Evolutionary conservation across 371 early-diverging fungal species (phyloP).

Genomic region (Rhizopus arrhizus): DNA sequence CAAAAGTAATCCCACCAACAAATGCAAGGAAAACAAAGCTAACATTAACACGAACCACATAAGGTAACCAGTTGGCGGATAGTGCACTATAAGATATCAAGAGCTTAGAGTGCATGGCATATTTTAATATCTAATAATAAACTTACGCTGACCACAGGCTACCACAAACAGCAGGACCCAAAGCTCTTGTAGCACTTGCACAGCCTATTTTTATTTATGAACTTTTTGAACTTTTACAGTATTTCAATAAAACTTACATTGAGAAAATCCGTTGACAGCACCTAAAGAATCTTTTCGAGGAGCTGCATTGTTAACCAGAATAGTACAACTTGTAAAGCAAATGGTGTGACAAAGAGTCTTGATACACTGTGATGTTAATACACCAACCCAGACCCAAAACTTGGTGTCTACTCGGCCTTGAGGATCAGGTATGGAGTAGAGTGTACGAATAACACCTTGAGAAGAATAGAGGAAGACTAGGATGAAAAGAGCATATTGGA

Average conservation of each 20-base stretch:
- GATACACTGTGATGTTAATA: slow-evolving; percentile 29
- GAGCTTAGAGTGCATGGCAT: not conserved
- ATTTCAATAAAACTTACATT: slow-evolving; percentile 33
- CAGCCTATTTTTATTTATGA: slow-evolving; percentile 29
- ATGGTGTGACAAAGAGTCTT: slow-evolving; percentile 44
- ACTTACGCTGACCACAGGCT: slow-evolving; percentile 46
- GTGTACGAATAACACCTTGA: slow-evolving; percentile 38
- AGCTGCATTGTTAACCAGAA: slow-evolving; percentile 41
- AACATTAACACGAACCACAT: slow-evolving; percentile 31
- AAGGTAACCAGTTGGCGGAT: slow-evolving; percentile 30
- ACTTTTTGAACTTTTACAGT: not conserved
- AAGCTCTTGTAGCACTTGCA: slow-evolving; percentile 45
- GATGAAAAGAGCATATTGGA: slow-evolving; percentile 46
- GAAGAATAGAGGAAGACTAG: slow-evolving; percentile 47
- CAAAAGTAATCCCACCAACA: slow-evolving; percentile 30
- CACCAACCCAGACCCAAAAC: slow-evolving; percentile 50
- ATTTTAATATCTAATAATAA: not conserved
- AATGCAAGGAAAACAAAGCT: slow-evolving; percentile 27
- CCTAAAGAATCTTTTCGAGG: slow-evolving; percentile 38
- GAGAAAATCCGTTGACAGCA: slow-evolving; percentile 46
- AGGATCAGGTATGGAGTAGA: slow-evolving; percentile 36
- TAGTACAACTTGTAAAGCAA: slow-evolving; percentile 38
- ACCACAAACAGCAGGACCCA: slow-evolving; percentile 53
- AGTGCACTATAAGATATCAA: slow-evolving; percentile 24
- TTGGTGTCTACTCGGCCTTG: slow-evolving; percentile 38